These are phyloP conservation scores for Cyamopsis tetragonoloba DNA, from an alignment of 306 rosid species.

Conservation along the genomic window DNA sequence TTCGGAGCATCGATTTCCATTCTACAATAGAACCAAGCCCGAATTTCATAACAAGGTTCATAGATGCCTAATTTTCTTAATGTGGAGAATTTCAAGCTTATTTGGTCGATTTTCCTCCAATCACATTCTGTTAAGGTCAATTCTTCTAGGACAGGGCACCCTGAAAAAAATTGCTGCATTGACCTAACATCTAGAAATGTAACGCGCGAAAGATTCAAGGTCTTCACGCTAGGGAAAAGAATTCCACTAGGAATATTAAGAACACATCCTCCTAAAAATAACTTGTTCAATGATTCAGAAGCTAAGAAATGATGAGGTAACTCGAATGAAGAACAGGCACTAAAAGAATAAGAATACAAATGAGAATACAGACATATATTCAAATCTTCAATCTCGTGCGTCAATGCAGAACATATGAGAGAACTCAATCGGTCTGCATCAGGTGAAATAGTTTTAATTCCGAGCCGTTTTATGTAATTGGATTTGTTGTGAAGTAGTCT, in stretches of 20 bases:
- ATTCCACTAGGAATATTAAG: not conserved
- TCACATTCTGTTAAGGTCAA: not conserved
- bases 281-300: not conserved
- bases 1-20: constrained; percentile 14
- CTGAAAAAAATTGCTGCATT: not conserved
- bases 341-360: no score
- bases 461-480: not conserved
- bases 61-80: not conserved
- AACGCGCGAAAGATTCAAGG: not conserved
- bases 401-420: not conserved
- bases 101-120: not conserved
- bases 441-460: not conserved
- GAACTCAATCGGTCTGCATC: not conserved
- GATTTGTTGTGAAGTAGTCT: not conserved
- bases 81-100: not conserved
- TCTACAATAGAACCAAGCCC: not conserved
- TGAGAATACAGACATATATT: not conserved
- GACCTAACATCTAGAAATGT: constrained; percentile 7
- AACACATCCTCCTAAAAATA: not conserved
- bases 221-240: not conserved
- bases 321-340: not conserved
- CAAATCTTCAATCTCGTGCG: constrained; percentile 9
- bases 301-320: not conserved
- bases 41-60: no score
- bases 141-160: not conserved